A percentile compares a stretch with the other conserved stretches of the same genome.
These are phyloP conservation scores for Talaromyces sp. DNA, from an alignment of 2,329 filamentous ascomycete species.

Conservation along the genomic window DNA sequence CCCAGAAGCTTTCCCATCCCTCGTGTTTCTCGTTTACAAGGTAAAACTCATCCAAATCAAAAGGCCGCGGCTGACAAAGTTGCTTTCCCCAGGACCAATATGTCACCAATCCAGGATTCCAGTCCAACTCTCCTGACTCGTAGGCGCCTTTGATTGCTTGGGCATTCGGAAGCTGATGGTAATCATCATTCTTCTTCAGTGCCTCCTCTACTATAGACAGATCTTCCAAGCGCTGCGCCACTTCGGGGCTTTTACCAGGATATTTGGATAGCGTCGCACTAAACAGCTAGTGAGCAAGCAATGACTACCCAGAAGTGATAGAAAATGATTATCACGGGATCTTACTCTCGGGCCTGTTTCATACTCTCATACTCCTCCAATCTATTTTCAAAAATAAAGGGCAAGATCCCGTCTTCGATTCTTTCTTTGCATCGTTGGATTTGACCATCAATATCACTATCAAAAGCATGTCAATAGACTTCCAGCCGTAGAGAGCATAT, in stretches of 20 bases:
- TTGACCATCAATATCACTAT: constrained; percentile 8
- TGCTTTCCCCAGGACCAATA: constrained; percentile 10
- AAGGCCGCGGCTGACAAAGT: constrained; percentile 7
- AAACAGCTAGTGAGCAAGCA: no score
- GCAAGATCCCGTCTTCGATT: constrained; percentile 5
- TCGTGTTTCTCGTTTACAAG: neutral
- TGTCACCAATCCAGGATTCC: constrained; percentile 1
- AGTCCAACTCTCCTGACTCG: neutral
- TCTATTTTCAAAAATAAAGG: neutral
- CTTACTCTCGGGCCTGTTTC: neutral
- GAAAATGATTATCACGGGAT: neutral
- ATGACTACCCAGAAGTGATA: no score
- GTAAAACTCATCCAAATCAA: constrained; percentile 5
- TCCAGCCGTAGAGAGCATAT: no score
- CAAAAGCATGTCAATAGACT: neutral
- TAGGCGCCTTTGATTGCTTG: constrained; percentile 4
- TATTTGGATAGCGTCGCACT: neutral
- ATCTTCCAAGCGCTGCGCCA: neutral
- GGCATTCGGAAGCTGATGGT: constrained; percentile 3
- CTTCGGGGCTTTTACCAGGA: neutral
- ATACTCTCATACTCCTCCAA: neutral
- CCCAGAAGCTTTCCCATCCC: neutral
- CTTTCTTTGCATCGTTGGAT: constrained; percentile 7
- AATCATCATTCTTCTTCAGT: neutral
- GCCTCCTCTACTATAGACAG: neutral